Evolutionary conservation across 2,329 filamentous ascomycete species (phyloP), one percentile per base, ranked within the genome.

Genomic region (Erysiphe pisi): DNA sequence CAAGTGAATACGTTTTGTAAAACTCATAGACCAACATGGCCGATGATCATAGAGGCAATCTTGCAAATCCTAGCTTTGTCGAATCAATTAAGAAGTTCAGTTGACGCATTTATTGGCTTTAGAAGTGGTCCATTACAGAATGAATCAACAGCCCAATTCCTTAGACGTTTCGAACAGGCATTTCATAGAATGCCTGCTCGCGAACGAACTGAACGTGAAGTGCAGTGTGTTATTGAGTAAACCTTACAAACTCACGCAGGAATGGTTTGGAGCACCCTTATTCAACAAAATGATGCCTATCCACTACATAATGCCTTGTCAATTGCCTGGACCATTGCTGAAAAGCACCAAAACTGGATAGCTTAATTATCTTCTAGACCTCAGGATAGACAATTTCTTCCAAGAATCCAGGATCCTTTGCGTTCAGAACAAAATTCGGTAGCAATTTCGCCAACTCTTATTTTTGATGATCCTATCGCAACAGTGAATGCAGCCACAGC

Each of bases 331-430:
- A 22, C 25, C 14, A 45, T 52, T 49, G 43, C 43, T 18, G n/a
- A 75, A 52, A 52, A 75, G 20, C 71, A 75, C 22, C 71, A 75
- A 56, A 75, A 75, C 36, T 52, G 31, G 22, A 75, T 28, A 8
- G n/a, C 71, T 36, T 8, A 56, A 56, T 16, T 75, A 31, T 31
- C 31, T 2, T 75, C 22, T 14, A 11, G 45, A 45, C 71, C 20
- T 9, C 49, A 52, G 18, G 43, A 75, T n/a, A 28, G 71, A 25
- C 40, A 75, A 22, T 31, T 52, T 28, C 12, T 75, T 3, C n/a
- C 71, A 31, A n/a, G 20, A 31, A 52, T 75, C 71, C 31, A 11
- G 22, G 71, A 75, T 25, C n/a, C 45, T 49, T 18, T 75, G n/a
- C 45, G 45, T 36, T 36, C 31, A 36, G 31, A 65, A n/a, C 22